Base-by-base conservation (phyloP, 2,329 filamentous ascomycete genomes). In the Exophiala oligosperma region DNA sequence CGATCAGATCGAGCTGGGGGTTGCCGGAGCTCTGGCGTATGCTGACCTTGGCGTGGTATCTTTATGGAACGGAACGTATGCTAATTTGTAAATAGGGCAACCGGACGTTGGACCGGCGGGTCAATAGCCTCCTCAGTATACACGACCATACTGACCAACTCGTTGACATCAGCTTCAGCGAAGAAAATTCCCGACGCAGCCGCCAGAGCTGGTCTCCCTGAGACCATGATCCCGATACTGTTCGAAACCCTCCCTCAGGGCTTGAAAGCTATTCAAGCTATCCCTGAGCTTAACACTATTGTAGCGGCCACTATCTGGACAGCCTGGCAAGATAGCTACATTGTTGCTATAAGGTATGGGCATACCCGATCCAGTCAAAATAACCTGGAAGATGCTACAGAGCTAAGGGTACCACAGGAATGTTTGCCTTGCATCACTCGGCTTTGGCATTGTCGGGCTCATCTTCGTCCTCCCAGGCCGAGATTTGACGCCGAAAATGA, bases 1-100 rank as follows among this genome's bases (percentile, higher is more conserved):
- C 2, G 72, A 77, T 26, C 79, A 81, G 60, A 72, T 74, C 14
- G 77, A 80, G 48, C 71, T 81, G 0, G 79, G 79, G 11, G 73
- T 78, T 17, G 70, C 70, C 40, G 77, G 76, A 26, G 77, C 74
- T 50, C 70, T 78, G 8, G 70, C 73, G 4, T 35, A 35, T 35
- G 32, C 9, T 35, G 17, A 17, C 17, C 17, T 17, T 17, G 28
- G 28, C 26, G 26, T 4, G 26, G 26, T 7, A 4, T 28, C 4
- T 7, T 28, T 4, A 28, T 7, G 26, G 4, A 4, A 4, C 26
- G 26, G 26, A 28, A 28, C 26, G 7, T 28, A 4, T 28, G 26
- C 26, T 28, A 28, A 4, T 28, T 28, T 7, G 26, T 7, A 7
- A 28, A 28, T 17, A 17, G 26, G 26, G 77, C 77, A 29, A 74